These are phyloP conservation scores for Pestalotiopsis fici DNA, from an alignment of 2,329 filamentous ascomycete species.

Conservation along the genomic window DNA sequence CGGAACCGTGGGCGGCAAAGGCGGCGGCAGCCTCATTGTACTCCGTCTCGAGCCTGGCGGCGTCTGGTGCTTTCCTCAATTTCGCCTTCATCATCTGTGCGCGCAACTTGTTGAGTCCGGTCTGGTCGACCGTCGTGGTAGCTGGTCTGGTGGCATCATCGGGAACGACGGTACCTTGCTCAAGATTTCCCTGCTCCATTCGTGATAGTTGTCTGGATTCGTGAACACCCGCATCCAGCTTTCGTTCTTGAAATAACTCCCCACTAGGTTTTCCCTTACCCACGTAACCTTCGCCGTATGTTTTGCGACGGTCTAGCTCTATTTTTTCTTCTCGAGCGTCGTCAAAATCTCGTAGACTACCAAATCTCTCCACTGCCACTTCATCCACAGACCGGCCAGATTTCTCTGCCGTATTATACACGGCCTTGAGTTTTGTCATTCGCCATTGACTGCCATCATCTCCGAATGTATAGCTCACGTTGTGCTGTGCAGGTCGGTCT, in stretches of 20 bases:
- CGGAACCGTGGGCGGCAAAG: slow-evolving; percentile 57
- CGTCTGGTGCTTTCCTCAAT: slow-evolving; percentile 75
- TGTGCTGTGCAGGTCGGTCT: slow-evolving; percentile 54
- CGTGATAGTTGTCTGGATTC: slow-evolving; percentile 31
- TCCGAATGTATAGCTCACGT: slow-evolving; percentile 83
- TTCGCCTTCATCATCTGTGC: slow-evolving; percentile 97
- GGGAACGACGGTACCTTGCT: slow-evolving; percentile 59
- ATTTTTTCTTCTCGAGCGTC: slow-evolving; percentile 89
- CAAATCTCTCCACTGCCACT: slow-evolving; percentile 80
- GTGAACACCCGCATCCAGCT: slow-evolving; percentile 53
- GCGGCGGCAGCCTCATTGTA: slow-evolving; percentile 76
- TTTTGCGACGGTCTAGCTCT: slow-evolving; percentile 81
- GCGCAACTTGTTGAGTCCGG: slow-evolving; percentile 82
- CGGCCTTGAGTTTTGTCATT: slow-evolving; percentile 89
- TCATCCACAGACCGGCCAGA: slow-evolving; percentile 75
- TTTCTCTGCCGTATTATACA: slow-evolving; percentile 79
- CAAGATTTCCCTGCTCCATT: slow-evolving; percentile 31
- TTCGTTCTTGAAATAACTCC: slow-evolving; percentile 79
- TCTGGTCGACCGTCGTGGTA: slow-evolving; percentile 68
- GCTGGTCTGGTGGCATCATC: slow-evolving; percentile 50
- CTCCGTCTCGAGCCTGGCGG: slow-evolving; percentile 74
- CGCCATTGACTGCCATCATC: slow-evolving; percentile 91
- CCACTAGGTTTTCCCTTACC: slow-evolving; percentile 86
- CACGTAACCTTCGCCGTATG: slow-evolving; percentile 83
- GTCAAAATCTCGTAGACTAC: slow-evolving; percentile 81